phyloP scores from a whole-genome alignment of 2,329 filamentous ascomycete species.

The Ceratocystis alfenasii region DNA sequence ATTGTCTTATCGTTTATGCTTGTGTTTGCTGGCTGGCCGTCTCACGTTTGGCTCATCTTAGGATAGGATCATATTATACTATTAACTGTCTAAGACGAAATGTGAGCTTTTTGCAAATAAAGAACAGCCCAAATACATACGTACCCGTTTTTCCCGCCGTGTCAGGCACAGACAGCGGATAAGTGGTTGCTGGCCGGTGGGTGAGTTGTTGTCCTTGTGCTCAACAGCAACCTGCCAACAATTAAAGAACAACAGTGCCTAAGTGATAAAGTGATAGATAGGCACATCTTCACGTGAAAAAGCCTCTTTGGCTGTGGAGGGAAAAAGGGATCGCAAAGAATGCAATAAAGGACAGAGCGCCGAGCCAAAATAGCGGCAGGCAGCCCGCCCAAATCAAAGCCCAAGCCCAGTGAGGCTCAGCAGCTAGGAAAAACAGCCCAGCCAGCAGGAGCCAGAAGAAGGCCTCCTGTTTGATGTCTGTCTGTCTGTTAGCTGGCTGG shows the following conservation, averaged over 20 bases:
- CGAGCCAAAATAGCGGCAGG: slow-evolving; percentile 11
- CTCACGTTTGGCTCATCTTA: neutral
- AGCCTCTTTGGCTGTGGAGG: neutral
- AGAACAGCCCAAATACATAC: neutral
- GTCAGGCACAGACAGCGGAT: neutral
- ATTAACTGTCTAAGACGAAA: neutral
- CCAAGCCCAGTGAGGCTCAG: slow-evolving; percentile 8
- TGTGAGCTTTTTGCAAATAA: neutral
- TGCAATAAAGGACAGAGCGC: slow-evolving; percentile 20
- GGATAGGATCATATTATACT: neutral
- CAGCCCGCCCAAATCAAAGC: neutral
- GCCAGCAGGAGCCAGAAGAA: neutral
- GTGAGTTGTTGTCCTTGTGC: neutral
- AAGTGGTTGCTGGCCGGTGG: neutral
- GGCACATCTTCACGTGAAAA: neutral
- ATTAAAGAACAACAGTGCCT: neutral
- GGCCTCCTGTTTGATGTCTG: neutral
- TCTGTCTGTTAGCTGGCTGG: no score
- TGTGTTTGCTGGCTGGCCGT: neutral
- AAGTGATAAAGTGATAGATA: no score
- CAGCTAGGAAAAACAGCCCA: neutral
- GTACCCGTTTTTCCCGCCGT: neutral
- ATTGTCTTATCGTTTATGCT: no score
- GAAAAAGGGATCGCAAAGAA: neutral
- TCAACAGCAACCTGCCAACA: neutral